phyloP scores from a whole-genome alignment of 1,284 basidiomycete species.

The Ustilago sp. region DNA sequence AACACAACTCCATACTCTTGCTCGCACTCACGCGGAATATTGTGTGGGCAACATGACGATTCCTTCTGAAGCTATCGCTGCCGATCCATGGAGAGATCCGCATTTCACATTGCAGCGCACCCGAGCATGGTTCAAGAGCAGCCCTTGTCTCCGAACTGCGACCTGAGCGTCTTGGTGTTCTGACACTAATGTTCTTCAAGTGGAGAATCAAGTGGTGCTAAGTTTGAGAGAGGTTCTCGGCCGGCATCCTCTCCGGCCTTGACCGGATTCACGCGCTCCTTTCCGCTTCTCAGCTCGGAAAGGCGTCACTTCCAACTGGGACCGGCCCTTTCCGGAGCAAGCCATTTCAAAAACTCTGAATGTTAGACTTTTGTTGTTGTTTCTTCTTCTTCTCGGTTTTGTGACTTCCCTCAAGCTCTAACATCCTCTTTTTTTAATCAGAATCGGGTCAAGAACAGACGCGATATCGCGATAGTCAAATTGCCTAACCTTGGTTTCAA shows the following conservation, averaged over 20 bases:
- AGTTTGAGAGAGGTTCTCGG: not conserved
- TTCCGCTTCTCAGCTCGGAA: slow-evolving; percentile 10
- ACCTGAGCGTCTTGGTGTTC: not conserved
- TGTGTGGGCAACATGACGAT: not conserved
- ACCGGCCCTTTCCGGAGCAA: slow-evolving; percentile 35
- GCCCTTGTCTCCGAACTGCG: not conserved
- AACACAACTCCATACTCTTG: slow-evolving; percentile 1
- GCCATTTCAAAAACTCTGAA: not conserved
- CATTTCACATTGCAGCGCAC: not conserved
- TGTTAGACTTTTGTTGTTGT: slow-evolving; percentile 14
- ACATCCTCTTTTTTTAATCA: not conserved
- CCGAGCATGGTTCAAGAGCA: not conserved
- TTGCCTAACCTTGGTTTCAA: no score
- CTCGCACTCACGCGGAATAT: slow-evolving; percentile 10
- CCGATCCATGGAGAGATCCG: slow-evolving; percentile 32
- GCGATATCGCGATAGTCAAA: no score
- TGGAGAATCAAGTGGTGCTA: not conserved
- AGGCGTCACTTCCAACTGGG: slow-evolving; percentile 9
- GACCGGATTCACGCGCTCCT: slow-evolving; percentile 48
- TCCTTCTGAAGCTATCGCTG: not conserved
- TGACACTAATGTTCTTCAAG: not conserved
- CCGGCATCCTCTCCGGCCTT: slow-evolving; percentile 16
- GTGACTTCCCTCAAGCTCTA: no score
- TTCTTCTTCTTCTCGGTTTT: no score
- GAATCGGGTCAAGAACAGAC: no score